Base-by-base conservation (phyloP, 345 rosid species). In the Brassica rapa region DNA sequence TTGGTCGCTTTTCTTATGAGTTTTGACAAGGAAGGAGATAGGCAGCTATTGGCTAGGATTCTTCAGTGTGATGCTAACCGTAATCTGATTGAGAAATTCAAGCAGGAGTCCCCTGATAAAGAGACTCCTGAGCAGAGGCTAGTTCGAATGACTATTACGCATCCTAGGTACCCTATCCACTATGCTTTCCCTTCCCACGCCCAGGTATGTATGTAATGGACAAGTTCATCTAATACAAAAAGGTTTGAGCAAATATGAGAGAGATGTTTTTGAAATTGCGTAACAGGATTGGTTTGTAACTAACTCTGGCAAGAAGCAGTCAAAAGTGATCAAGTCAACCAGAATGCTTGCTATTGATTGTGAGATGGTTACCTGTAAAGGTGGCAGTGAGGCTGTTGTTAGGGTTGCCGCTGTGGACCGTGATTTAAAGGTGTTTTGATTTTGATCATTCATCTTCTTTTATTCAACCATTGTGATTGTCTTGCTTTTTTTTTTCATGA, bases 291-390 rank as follows among this genome's bases (percentile, higher is more conserved):
- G 99, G 99, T 76, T 85, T 59, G 86, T 87, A 37, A 86, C 85
- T 6, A 85, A 85, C 76, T 51, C 76, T 56, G 77, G 84, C 60
- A 81, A 83, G 71, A 82, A 85, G 77, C 84, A 62, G 68, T 78
- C 90, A 29, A 84, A 84, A 88, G 74, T 71, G 77, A 46, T 78
- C 72, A 85, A 46, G 32, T 85, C 87, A 29, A 88, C 82, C 32
- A 24, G 51, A 15, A 84, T 95, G 84, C n/a, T 86, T 68, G 93
- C 99, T 74, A 85, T 95, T 79, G 99, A 93, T 78, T 95, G 99
- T 86, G 99, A 93, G 90, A 95, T 95, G 99, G 99, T 95, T 83
- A 90, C 86, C 4, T 93, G 96, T 84, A 86, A 89, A 65, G 98
- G 93, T 88, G 97, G 99, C 30, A 90, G 87, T 27, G 97, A 95